Evolutionary conservation across 75 land plant species (phyloP).

Genomic region (Sequoiadendron giganteum): DNA sequence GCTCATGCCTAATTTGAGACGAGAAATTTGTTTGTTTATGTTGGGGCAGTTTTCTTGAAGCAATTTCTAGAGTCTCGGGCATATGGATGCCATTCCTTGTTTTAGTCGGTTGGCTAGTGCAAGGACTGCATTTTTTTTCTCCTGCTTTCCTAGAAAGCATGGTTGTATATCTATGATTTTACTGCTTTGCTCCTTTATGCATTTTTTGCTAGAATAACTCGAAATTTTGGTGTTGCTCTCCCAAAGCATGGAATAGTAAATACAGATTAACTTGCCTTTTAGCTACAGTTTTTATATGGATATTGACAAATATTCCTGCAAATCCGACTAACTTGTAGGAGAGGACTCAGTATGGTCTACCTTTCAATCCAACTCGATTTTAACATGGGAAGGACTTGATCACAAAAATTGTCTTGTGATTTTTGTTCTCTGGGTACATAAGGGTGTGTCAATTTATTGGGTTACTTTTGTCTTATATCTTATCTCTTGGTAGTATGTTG

Average conservation of each 20-base stretch:
- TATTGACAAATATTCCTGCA: background rate
- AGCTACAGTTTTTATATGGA: background rate
- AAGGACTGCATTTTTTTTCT: background rate
- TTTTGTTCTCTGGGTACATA: background rate
- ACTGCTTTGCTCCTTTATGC: background rate
- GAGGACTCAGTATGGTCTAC: background rate
- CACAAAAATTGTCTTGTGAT: background rate
- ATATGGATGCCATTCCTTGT: background rate
- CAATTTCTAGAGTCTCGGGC: background rate
- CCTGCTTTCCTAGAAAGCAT: background rate
- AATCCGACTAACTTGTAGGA: background rate
- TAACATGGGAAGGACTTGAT: background rate
- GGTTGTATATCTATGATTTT: slow-evolving; percentile 3
- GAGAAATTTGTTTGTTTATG: background rate
- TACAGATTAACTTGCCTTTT: background rate
- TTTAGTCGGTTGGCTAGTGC: background rate
- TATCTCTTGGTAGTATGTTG: background rate
- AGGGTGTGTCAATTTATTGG: background rate
- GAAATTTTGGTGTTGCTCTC: background rate
- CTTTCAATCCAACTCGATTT: background rate
- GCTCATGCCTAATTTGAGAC: background rate
- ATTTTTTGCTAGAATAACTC: background rate
- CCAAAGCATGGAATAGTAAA: background rate
- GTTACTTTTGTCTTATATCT: background rate
- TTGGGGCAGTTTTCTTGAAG: background rate